Base-by-base conservation (phyloP, 495 filamentous ascomycete species). In the Aspergillus coremiiformis region DNA sequence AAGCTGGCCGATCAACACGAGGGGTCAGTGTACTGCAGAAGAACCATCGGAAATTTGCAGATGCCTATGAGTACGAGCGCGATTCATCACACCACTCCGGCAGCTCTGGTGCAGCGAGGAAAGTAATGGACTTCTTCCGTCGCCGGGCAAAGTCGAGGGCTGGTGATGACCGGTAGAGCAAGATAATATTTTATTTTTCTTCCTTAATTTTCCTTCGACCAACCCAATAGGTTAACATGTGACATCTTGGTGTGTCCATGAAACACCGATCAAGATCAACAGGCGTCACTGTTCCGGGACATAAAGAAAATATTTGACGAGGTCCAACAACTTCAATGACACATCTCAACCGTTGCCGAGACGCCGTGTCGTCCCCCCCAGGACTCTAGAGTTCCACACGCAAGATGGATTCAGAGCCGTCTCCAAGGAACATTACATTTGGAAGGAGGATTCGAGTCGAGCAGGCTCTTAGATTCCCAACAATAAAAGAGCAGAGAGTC, bases 71-170 rank as follows among this genome's bases (percentile, higher is more conserved):
- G 58, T 81, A 83, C 45, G 83, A 85, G 51, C 76, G 80, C 44
- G 78, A 83, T 50, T 70, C 71, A 32, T 71, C 83, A 7, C 78
- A 84, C 49, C 83, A 90, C 65, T 84, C 81, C 4, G 93, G 92
- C 26, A 93, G 85, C 61, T 87, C 81, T 50, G 88, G 89, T 29
- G 85, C 89, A 14, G 89, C 91, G 15, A 83, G 88, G 57, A 84
- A 87, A 60, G 93, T 98, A 43, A 98, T 98, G 93, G 93, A 96
- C 69, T 93, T 96, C 68, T 98, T 98, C 74, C 80, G 93, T 60
- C 75, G 91, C 63, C 79, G 90, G 54, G 89, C 89, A 27, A 90
- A 83, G 66, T 89, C 85, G 44, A 70, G 84, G 52, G 81, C 75
- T 51, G 84, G 81, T 33, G 84, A 85, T 35, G 75, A 77, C 37